A percentile compares a stretch with the other conserved stretches of the same genome.
Conservation (phyloP, 257 asterid species). For the Jasminum sambac region DNA sequence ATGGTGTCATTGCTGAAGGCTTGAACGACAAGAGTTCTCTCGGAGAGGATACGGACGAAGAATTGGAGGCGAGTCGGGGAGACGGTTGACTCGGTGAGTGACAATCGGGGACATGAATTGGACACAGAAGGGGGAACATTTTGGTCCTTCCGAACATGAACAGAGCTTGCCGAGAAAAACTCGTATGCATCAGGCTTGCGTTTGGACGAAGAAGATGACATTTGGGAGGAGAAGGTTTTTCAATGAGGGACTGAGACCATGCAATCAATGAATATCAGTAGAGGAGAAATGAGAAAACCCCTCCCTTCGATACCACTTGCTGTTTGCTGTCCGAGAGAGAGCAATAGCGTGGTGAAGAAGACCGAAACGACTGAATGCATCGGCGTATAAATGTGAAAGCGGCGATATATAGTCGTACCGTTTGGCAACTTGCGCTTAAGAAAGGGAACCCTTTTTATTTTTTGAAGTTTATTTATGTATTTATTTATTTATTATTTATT, state of each 20-base stretch:
- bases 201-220: slow-evolving; percentile 57
- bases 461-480: too few species aligned
- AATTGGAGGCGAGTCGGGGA: slow-evolving; percentile 58
- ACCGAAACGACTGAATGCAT: too few species aligned
- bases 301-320: background rate
- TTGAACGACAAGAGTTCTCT: slow-evolving; percentile 57
- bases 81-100: slow-evolving; percentile 24
- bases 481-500: too few species aligned
- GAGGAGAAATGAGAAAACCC: slow-evolving; percentile 26
- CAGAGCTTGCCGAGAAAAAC: slow-evolving; percentile 27
- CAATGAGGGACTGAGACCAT: slow-evolving; percentile 43
- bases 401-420: too few species aligned
- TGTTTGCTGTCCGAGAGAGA: too few species aligned
- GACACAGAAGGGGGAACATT: slow-evolving; percentile 39
- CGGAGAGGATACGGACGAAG: slow-evolving; percentile 72
- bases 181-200: slow-evolving; percentile 75
- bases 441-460: too few species aligned
- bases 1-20: slow-evolving; percentile 62
- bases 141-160: slow-evolving; percentile 50
- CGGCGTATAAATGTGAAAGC: too few species aligned
- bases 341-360: background rate
- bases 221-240: slow-evolving; percentile 27
- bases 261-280: too few species aligned
- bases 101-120: slow-evolving; percentile 33
- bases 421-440: too few species aligned